These are phyloP conservation scores for Blepharisma undulans DNA, from an alignment of 169 alveolate genomes.

Conservation along the genomic window DNA sequence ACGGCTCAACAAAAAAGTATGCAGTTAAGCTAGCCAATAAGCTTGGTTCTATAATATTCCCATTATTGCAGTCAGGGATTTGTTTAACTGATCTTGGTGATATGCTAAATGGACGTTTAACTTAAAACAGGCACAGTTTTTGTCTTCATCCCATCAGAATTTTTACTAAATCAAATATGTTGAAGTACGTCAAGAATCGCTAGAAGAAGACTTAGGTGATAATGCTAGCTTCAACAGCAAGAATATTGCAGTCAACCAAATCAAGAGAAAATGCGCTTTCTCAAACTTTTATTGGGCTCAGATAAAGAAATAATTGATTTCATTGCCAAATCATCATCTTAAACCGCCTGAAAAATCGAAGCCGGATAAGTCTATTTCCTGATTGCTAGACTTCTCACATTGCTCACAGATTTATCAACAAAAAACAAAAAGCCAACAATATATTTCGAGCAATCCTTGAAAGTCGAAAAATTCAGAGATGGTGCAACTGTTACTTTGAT, in stretches of 20 bases:
- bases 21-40: constrained; percentile 8
- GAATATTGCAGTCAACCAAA: constrained; percentile 95
- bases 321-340: constrained; percentile 96
- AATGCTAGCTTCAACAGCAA: constrained; percentile 97
- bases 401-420: constrained; percentile 95
- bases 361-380: constrained; percentile 97
- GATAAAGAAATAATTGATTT: constrained; percentile 94
- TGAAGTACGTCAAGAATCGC: constrained; percentile 98
- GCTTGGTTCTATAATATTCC: neutral
- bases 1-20: constrained; percentile 9
- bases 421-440: constrained; percentile 94
- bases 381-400: constrained; percentile 98
- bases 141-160: constrained; percentile 95
- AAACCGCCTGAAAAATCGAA: constrained; percentile 97
- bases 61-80: neutral
- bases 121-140: constrained; percentile 93
- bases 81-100: neutral
- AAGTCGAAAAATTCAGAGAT: constrained; percentile 94
- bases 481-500: constrained; percentile 94
- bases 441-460: constrained; percentile 96
- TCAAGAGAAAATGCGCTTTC: constrained; percentile 95
- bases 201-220: constrained; percentile 97
- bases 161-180: constrained; percentile 97
- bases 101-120: neutral
- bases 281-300: constrained; percentile 97